These are phyloP conservation scores for Suillus cothurnatus DNA, from an alignment of 768 basidiomycete species.

Conservation along the genomic window DNA sequence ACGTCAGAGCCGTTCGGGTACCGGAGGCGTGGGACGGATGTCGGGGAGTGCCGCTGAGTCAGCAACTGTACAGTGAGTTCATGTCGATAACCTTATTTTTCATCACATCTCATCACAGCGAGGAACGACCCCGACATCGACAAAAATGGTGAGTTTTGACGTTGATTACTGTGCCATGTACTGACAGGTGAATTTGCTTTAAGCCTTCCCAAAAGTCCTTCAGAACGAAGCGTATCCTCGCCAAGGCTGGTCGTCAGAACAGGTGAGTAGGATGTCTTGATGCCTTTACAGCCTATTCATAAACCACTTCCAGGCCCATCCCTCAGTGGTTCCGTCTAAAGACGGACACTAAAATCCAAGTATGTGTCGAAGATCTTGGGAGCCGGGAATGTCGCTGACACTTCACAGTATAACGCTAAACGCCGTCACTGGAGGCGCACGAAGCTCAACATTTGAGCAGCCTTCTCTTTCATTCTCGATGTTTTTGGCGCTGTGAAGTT, in stretches of 20 bases:
- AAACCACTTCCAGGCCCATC: constrained; percentile 68
- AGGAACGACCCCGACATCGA: constrained; percentile 39
- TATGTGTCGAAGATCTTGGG: constrained; percentile 30
- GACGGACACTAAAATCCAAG: constrained; percentile 94
- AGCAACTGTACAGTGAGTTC: constrained; percentile 45
- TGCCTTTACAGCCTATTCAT: constrained; percentile 1
- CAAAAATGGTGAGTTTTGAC: constrained; percentile 48
- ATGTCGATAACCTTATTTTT: constrained; percentile 37
- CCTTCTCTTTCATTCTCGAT: constrained; percentile 6
- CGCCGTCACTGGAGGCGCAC: constrained; percentile 99
- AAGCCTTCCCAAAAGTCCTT: constrained; percentile 99
- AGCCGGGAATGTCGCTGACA: background rate
- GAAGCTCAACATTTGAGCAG: constrained; percentile 89
- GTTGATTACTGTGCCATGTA: background rate
- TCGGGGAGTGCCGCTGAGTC: constrained; percentile 34
- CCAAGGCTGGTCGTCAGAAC: constrained; percentile 96
- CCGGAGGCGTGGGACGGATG: constrained; percentile 8
- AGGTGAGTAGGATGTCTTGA: constrained; percentile 51
- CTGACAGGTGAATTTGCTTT: constrained; percentile 15
- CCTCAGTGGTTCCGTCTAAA: constrained; percentile 99
- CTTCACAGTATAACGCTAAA: constrained; percentile 84
- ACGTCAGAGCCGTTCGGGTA: background rate
- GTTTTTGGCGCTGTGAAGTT: constrained; percentile 10
- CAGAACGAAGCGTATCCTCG: constrained; percentile 95
- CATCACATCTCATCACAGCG: constrained; percentile 20